Conservation (phyloP, 2,329 filamentous ascomycete genomes). For the Didymella keratinophila region DNA sequence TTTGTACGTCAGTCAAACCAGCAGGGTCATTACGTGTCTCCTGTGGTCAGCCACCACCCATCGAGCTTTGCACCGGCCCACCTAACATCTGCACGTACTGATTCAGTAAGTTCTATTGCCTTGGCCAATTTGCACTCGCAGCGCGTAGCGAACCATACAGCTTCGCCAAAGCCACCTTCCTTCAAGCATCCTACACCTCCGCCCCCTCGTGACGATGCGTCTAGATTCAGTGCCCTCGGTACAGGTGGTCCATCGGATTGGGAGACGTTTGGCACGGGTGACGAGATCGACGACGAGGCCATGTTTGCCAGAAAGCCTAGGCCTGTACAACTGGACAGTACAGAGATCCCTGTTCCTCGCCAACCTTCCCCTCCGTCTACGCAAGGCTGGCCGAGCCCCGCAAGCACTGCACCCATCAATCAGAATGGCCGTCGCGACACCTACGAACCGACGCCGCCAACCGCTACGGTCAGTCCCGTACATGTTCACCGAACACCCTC, state of each 20-base stretch:
- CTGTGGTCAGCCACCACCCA: constrained; percentile 39
- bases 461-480: constrained; percentile 26
- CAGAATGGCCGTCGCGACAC: constrained; percentile 24
- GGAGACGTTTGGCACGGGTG: constrained; percentile 46
- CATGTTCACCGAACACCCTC: constrained; percentile 24
- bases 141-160: constrained; percentile 32
- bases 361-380: constrained; percentile 37
- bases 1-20: constrained; percentile 40
- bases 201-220: constrained; percentile 38
- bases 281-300: constrained; percentile 49
- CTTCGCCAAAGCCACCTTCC: constrained; percentile 35
- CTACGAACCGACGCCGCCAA: constrained; percentile 46
- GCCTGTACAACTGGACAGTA: constrained; percentile 34
- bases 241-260: constrained; percentile 49
- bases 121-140: constrained; percentile 40
- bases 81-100: constrained; percentile 30
- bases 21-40: constrained; percentile 46
- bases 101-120: constrained; percentile 45
- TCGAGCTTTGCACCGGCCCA: constrained; percentile 35
- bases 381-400: constrained; percentile 45
- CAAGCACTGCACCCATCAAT: constrained; percentile 22
- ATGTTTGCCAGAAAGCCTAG: constrained; percentile 38
- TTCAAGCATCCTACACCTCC: constrained; percentile 34
- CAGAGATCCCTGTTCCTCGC: constrained; percentile 40
- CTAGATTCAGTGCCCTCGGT: constrained; percentile 45